These are phyloP conservation scores for Tritrichomonas musculus DNA, from an alignment of 208 protist species.

Conservation along the genomic window DNA sequence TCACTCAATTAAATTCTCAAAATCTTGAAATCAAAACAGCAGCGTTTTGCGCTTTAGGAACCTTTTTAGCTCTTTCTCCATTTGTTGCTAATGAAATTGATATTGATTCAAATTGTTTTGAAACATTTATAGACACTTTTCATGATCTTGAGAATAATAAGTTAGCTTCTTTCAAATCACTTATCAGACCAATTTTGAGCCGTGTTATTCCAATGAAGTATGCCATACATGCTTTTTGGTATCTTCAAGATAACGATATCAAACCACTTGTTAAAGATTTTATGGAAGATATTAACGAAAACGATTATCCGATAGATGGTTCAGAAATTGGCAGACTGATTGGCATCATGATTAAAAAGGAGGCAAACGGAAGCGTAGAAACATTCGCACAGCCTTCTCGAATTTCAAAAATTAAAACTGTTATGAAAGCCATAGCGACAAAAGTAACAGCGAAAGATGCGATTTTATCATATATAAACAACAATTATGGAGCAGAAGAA, in stretches of 20 bases:
- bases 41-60: background rate
- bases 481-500: background rate
- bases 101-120: background rate
- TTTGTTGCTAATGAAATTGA: background rate
- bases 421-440: background rate
- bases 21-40: background rate
- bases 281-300: background rate
- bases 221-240: constrained; percentile 8
- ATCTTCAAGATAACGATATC: background rate
- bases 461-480: background rate
- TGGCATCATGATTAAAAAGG: background rate
- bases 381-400: too few relatives aligned
- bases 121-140: background rate
- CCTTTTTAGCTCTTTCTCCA: background rate
- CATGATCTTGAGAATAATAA: background rate
- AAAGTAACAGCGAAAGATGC: background rate
- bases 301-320: background rate
- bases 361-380: background rate
- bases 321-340: background rate
- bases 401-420: background rate
- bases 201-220: background rate
- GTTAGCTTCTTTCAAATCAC: background rate
- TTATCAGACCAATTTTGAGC: background rate
- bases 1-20: background rate
- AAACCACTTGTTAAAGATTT: background rate